These are phyloP conservation scores for Ceratocystis albifundus DNA, from an alignment of 2,329 filamentous ascomycete genomes.

Conservation along the genomic window DNA sequence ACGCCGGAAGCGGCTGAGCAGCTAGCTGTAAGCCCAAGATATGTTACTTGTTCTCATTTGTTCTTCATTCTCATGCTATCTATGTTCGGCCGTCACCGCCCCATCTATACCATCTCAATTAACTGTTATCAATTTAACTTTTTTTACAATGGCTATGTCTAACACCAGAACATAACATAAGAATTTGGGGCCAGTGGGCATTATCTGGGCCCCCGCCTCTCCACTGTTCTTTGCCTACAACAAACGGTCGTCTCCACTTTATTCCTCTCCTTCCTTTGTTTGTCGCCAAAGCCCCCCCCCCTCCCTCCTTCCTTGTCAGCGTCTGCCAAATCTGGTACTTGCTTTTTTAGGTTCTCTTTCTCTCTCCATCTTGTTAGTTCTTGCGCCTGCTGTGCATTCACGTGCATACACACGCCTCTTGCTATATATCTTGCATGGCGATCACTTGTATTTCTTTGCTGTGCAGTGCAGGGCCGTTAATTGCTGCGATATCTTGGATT, in stretches of 20 bases:
- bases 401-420: neutral
- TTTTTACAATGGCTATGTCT: neutral
- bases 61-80: neutral
- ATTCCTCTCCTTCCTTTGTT: neutral
- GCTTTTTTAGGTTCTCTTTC: neutral
- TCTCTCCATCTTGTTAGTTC: neutral
- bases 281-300: neutral
- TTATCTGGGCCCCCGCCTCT: neutral
- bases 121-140: neutral
- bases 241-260: conserved; percentile 5
- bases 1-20: conserved; percentile 4
- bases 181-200: neutral
- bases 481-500: too few relatives aligned
- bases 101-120: neutral
- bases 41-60: neutral
- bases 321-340: neutral
- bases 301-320: too few relatives aligned
- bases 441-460: too few relatives aligned
- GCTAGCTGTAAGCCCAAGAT: neutral
- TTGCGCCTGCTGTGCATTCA: neutral
- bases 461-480: too few relatives aligned
- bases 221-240: neutral
- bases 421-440: too few relatives aligned
- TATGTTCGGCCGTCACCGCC: neutral
- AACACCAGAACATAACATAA: neutral